Evolutionary conservation across 1,284 basidiomycete genomes (phyloP).

Genomic region (Ustanciosporium gigantosporum): DNA sequence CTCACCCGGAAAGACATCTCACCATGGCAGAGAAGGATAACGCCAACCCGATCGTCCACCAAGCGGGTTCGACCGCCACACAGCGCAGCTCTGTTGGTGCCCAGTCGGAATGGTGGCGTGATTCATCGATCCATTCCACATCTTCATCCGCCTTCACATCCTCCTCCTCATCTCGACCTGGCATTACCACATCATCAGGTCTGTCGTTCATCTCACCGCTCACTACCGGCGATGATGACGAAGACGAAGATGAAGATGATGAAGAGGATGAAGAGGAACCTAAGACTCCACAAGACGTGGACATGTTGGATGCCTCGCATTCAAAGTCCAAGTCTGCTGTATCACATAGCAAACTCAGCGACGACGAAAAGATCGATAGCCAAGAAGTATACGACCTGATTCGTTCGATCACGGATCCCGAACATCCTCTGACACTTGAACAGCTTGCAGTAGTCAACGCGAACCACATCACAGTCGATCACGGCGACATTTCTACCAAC

Average conservation of each 20-base stretch:
- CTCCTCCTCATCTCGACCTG: conserved; percentile 1
- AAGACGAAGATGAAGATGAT: conserved; percentile 1
- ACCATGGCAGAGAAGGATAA: conserved; percentile 57
- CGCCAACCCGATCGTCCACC: conserved; percentile 62
- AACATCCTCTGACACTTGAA: conserved; percentile 92
- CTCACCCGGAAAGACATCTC: too few species aligned
- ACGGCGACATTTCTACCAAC: conserved; percentile 34
- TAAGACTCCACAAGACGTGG: background rate
- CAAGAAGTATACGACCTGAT: conserved; percentile 70
- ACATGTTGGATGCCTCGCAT: background rate
- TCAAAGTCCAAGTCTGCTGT: background rate
- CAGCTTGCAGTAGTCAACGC: conserved; percentile 92
- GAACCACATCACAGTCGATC: conserved; percentile 76
- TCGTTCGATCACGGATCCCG: conserved; percentile 90
- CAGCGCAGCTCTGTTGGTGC: conserved; percentile 20
- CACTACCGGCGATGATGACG: background rate
- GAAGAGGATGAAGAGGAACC: background rate
- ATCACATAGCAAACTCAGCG: background rate
- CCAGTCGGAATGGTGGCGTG: conserved; percentile 55
- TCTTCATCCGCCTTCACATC: conserved; percentile 1
- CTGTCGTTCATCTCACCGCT: background rate
- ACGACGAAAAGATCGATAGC: conserved; percentile 39
- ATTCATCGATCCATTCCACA: conserved; percentile 37
- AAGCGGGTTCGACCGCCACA: conserved; percentile 54
- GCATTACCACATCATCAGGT: background rate